Conservation (phyloP, 2,329 filamentous ascomycete genomes). For the Hymenoscyphus albidus region DNA sequence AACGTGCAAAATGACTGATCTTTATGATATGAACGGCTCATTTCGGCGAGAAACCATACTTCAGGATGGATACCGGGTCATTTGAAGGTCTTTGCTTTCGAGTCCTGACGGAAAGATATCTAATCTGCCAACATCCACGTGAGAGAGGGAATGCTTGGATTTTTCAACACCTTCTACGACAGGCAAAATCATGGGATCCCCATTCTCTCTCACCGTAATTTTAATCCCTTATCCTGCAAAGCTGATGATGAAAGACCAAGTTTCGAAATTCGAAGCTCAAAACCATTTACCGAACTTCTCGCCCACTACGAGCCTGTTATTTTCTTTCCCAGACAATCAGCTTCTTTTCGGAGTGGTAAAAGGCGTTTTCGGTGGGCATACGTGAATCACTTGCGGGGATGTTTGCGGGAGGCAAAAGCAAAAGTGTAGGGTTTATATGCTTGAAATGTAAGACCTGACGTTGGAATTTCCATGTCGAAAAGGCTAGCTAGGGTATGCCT, state of each 20-base stretch:
- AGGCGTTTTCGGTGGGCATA: not conserved
- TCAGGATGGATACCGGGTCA: not conserved
- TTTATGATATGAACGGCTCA: not conserved
- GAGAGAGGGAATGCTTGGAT: not conserved
- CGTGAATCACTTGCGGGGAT: not conserved
- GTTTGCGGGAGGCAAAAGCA: not conserved
- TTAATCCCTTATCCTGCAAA: not conserved
- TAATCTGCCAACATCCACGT: not conserved
- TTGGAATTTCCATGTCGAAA: not conserved
- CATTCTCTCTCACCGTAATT: not conserved
- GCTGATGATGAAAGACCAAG: not conserved
- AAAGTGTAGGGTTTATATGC: not conserved
- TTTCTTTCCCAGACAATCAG: not conserved
- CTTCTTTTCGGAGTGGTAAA: not conserved
- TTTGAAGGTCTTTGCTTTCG: slow-evolving; percentile 6
- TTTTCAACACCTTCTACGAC: not conserved
- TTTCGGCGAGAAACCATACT: not conserved
- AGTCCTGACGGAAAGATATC: slow-evolving; percentile 2
- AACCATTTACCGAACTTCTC: not conserved
- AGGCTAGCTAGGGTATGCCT: not conserved
- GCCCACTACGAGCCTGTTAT: not conserved
- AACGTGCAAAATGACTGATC: not conserved
- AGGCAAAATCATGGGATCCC: not conserved
- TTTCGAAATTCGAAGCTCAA: not conserved
- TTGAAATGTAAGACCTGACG: slow-evolving; percentile 2